Evolutionary conservation across 2,329 filamentous ascomycete species (phyloP), one percentile per base, ranked within the genome.

Genomic region (Penicillium verrucosum): DNA sequence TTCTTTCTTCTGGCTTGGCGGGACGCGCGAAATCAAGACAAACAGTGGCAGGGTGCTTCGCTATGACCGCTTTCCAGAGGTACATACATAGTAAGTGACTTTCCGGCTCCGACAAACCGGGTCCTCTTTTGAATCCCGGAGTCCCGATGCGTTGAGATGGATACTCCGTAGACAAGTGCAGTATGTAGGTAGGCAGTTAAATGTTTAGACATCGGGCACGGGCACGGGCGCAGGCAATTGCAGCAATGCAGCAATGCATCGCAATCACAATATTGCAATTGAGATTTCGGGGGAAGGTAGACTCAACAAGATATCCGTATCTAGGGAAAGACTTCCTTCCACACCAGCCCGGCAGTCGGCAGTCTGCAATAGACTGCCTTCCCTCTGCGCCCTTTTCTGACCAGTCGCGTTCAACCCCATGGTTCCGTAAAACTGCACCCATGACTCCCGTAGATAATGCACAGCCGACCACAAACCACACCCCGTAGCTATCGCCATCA

Each of bases 41-140:
- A 53, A 30, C 32, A 40, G 18, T 18, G 25, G 7, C 27, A 18
- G 14, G 12, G 18, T 30, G 40, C 16, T 38, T 44, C 27, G 53
- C 53, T 45, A 56, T 56, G 53, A 29, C 47, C 53, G 27, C 47
- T 51, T 51, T 23, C 29, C 34, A 37, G 18, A 44, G 18, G 29
- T 43, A 51, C 11, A 9, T 43, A 51, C 11, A 9, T 29, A 51
- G 38, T 27, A 34, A 36, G 49, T 44, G 8, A 5, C 8, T 27
- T 38, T 25, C 5, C 18, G 21, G n/a, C 51, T 30, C 47, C 46
- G 46, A 55, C 40, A 2, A 51, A 45, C 47, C 41, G 41, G 53
- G 41, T 41, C 41, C 21, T 21, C 34, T 56, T 56, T 34, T 56
- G 47, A 56, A 56, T 45, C 25, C 47, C 27, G 27, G 48, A 43